Conservation (phyloP, 2,329 filamentous ascomycete genomes). For the Xylaria sp. region DNA sequence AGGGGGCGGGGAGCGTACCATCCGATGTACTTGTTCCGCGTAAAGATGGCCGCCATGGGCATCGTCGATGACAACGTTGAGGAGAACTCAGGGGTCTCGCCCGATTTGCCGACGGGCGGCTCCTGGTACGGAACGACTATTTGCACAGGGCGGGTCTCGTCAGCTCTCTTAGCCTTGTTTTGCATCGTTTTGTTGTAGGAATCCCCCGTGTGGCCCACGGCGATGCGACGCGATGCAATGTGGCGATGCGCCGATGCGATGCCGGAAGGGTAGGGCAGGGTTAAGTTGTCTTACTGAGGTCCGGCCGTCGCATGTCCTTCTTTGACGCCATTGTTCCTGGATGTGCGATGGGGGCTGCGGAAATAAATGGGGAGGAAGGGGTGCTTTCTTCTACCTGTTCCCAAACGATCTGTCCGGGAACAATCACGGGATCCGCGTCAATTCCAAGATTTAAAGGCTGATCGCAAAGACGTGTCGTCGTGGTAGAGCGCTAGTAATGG, state of each 20-base stretch:
- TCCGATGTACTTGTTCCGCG: conserved; percentile 82
- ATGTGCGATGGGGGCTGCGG: not conserved
- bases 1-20: conserved; percentile 51
- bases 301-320: conserved; percentile 80
- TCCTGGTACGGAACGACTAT: conserved; percentile 88
- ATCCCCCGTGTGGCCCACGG: not conserved
- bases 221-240: conserved; percentile 17
- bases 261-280: conserved; percentile 45
- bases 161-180: not conserved
- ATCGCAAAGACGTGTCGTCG: conserved; percentile 18
- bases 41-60: conserved; percentile 97
- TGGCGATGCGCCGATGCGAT: conserved; percentile 20
- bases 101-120: conserved; percentile 71
- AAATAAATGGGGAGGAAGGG: not conserved
- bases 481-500: not conserved
- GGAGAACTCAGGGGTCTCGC: conserved; percentile 74
- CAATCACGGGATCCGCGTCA: not conserved
- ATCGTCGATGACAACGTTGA: conserved; percentile 80
- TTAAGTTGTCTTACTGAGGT: conserved; percentile 69
- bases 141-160: conserved; percentile 18
- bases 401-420: not conserved
- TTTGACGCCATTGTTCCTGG: conserved; percentile 65
- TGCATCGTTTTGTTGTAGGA: not conserved
- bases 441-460: not conserved
- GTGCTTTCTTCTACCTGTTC: not conserved